These are phyloP conservation scores for Stephania japonica DNA, from an alignment of 164 flowering plant genomes.

Conservation along the genomic window DNA sequence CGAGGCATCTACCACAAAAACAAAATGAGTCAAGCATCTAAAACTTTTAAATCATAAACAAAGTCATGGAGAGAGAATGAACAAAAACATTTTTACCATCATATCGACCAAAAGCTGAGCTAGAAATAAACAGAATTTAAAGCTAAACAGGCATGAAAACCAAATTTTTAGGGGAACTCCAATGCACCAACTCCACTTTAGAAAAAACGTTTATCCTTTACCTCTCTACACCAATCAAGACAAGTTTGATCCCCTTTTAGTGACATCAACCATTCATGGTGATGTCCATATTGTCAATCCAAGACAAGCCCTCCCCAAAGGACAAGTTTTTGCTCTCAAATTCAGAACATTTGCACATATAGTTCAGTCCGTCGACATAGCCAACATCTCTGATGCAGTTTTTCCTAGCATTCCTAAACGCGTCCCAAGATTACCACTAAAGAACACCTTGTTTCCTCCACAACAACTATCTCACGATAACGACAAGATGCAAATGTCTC, in stretches of 20 bases:
- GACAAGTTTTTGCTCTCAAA: not conserved
- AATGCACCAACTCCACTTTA: not conserved
- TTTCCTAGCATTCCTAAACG: not conserved
- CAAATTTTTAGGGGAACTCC: not conserved
- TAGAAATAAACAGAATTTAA: not conserved
- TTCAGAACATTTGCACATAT: not conserved
- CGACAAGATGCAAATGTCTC: not conserved
- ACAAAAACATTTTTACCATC: not conserved
- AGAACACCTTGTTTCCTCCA: too few relatives aligned
- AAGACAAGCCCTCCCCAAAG: not conserved
- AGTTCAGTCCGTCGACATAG: not conserved
- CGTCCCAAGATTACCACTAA: not conserved
- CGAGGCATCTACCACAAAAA: slow-evolving; percentile 34
- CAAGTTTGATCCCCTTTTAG: not conserved
- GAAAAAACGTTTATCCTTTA: not conserved
- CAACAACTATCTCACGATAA: too few relatives aligned
- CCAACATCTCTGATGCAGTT: not conserved
- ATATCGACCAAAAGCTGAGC: not conserved
- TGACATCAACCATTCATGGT: not conserved
- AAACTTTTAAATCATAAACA: not conserved
- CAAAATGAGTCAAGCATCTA: slow-evolving; percentile 10
- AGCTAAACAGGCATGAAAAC: not conserved
- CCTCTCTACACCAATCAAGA: not conserved
- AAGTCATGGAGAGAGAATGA: not conserved
- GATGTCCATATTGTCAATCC: not conserved